phyloP scores from a whole-genome alignment of 108 stramenopile genomes.

The Cyclotella sp. region DNA sequence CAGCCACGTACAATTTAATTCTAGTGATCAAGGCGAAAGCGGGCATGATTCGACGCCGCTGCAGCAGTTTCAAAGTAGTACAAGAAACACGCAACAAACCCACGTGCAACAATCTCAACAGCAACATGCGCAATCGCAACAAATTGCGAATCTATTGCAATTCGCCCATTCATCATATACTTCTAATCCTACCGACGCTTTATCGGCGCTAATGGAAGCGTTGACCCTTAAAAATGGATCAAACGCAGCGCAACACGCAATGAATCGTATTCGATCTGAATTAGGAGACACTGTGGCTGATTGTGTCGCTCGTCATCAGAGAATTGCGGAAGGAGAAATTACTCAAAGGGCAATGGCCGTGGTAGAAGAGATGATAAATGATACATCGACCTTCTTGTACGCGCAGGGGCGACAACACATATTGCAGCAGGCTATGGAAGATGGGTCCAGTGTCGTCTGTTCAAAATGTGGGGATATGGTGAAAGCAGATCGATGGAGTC shows the following conservation, averaged over 20 bases:
- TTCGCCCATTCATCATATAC: slow-evolving; percentile 53
- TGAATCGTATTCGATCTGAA: slow-evolving; percentile 51
- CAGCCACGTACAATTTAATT: neutral
- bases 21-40: neutral
- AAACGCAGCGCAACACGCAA: slow-evolving; percentile 35
- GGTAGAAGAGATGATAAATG: slow-evolving; percentile 44
- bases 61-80: neutral
- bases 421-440: slow-evolving; percentile 63
- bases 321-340: slow-evolving; percentile 28
- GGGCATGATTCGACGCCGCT: neutral
- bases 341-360: slow-evolving; percentile 46
- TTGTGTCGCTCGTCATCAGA: slow-evolving; percentile 8
- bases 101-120: slow-evolving; percentile 20
- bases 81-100: neutral
- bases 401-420: slow-evolving; percentile 53
- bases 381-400: slow-evolving; percentile 48
- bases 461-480: slow-evolving; percentile 54
- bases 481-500: slow-evolving; percentile 43
- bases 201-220: slow-evolving; percentile 57
- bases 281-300: slow-evolving; percentile 55
- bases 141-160: slow-evolving; percentile 51
- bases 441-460: slow-evolving; percentile 58
- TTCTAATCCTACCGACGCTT: slow-evolving; percentile 54
- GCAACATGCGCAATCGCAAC: slow-evolving; percentile 28
- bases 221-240: slow-evolving; percentile 45